Evolutionary conservation across 2,329 filamentous ascomycete species (phyloP), one percentile per base, ranked within the genome.

Genomic region (Trichoderma aggressivum): DNA sequence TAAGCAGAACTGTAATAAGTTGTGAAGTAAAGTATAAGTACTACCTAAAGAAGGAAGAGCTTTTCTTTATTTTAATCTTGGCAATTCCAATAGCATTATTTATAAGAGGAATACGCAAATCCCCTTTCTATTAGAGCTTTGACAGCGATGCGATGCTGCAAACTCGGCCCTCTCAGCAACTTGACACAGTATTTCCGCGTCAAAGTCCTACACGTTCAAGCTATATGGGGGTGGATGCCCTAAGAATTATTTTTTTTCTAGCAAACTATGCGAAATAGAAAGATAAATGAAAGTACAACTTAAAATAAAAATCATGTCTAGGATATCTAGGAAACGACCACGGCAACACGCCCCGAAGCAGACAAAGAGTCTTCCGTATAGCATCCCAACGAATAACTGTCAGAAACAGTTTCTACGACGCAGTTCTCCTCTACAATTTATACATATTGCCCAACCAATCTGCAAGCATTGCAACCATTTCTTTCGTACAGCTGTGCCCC

Each of bases 381-480:
- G 43, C 47, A 53, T 53, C 47, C 21, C 47, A 53, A 24, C 5
- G 10, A 24, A 24, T 2, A 18, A 58, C 18, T 47, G 11, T 16
- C 8, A 24, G 14, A 12, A n/a, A 30, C 7, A 18, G 16, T 65
- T 5, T 24, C 34, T 24, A 18, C 26, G 24, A 18, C 3, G 7
- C 16, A 30, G 14, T 11, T 3, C 26, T 26, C 6, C n/a, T 7
- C 36, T 43, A 59, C 21, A 59, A 3, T 21, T 60, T 34, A 39
- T 59, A 68, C 11, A 59, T 50, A 34, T n/a, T 36, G 8, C 64
- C 55, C 6, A 68, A 7, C 55, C 64, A 68, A 14, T 47, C 55
- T 5, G 64, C 64, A 59, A 68, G 66, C 58, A 62, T 70, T 11
- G 66, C 66, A 7, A 47, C 64, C 64, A 68, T 68, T n/a, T 68